These are phyloP conservation scores for Fusarium subtropicale DNA, from an alignment of 2,329 filamentous ascomycete genomes.

Conservation along the genomic window DNA sequence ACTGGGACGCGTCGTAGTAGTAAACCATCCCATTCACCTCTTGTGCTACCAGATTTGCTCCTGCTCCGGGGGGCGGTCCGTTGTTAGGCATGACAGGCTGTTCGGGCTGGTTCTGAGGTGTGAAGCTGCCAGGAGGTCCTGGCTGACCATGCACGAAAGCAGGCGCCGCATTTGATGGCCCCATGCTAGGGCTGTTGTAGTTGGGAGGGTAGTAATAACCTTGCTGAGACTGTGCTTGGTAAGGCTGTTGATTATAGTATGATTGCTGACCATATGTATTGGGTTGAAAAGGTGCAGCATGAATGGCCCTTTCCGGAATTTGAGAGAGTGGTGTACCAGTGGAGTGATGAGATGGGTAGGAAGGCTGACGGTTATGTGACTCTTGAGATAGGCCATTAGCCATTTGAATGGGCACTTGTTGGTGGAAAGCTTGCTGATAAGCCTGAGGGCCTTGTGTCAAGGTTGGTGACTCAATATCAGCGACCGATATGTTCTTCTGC, in stretches of 20 bases:
- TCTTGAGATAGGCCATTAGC: constrained; percentile 67
- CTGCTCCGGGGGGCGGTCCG: constrained; percentile 43
- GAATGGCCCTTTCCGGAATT: constrained; percentile 91
- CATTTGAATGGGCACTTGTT: constrained; percentile 87
- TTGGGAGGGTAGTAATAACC: constrained; percentile 76
- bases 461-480: constrained; percentile 88
- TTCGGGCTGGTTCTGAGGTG: constrained; percentile 57
- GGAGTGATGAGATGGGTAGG: constrained; percentile 76
- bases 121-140: constrained; percentile 55
- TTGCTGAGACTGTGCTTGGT: constrained; percentile 58
- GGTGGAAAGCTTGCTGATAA: constrained; percentile 93
- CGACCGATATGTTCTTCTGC: constrained; percentile 92
- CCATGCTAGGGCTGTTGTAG: constrained; percentile 62
- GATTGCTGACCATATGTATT: constrained; percentile 70
- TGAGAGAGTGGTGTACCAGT: constrained; percentile 87
- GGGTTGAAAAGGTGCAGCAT: constrained; percentile 90
- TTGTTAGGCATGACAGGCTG: constrained; percentile 51
- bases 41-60: constrained; percentile 74
- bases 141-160: constrained; percentile 69
- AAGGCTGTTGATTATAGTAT: constrained; percentile 66
- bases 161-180: constrained; percentile 63
- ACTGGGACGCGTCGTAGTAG: constrained; percentile 86
- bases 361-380: constrained; percentile 73
- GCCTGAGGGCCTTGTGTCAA: constrained; percentile 71
- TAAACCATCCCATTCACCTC: constrained; percentile 97